A percentile compares a stretch with the other conserved stretches of the same genome.
Conservation (phyloP, 2,329 filamentous ascomycete genomes). For the Fusarium redolens region DNA sequence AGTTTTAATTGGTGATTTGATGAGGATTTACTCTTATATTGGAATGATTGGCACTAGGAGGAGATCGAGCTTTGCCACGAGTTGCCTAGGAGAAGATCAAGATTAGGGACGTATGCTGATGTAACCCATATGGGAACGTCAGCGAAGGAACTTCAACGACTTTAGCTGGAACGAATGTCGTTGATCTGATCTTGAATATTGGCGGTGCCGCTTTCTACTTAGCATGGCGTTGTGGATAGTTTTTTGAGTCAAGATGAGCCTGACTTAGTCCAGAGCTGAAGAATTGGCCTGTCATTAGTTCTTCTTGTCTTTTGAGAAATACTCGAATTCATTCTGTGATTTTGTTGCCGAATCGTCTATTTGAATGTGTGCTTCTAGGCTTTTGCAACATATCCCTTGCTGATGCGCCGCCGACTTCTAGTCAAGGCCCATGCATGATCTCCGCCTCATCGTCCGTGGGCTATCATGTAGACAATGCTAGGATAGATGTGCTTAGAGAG, state of each 20-base stretch:
- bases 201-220: slow-evolving; percentile 15
- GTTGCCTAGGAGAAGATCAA: not conserved
- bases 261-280: not conserved
- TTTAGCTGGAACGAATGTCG: not conserved
- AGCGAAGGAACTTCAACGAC: not conserved
- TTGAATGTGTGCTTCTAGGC: not conserved
- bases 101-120: not conserved
- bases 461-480: not conserved
- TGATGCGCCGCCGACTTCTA: not conserved
- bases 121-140: not conserved
- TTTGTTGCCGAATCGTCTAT: not conserved
- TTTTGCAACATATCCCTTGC: not conserved
- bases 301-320: not conserved
- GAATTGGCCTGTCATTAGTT: not conserved
- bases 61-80: not conserved
- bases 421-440: not conserved
- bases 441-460: not conserved
- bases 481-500: not conserved
- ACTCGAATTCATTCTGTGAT: not conserved
- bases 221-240: slow-evolving; percentile 29
- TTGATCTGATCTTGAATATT: slow-evolving; percentile 8
- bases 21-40: slow-evolving; percentile 23
- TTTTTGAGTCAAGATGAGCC: slow-evolving; percentile 9
- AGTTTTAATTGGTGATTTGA: slow-evolving; percentile 14
- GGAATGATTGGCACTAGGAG: not conserved